Evolutionary conservation across 192 early-diverging fungal species (phyloP).

Genomic region (Umbelopsis sp.): DNA sequence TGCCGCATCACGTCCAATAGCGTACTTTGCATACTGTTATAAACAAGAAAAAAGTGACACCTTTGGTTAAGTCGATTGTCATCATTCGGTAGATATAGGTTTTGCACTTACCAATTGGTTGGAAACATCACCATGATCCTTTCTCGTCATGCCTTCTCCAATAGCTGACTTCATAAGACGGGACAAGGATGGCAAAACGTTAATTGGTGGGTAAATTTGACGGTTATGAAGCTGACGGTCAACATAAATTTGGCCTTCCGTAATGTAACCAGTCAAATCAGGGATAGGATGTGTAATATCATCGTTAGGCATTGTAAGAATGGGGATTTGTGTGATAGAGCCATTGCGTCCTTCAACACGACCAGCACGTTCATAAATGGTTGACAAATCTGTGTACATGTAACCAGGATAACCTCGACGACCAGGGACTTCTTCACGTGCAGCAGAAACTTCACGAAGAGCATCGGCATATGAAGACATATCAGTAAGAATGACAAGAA

Average conservation of each 20-base stretch:
- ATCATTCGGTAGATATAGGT: no score
- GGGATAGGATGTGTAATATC: conserved; percentile 99
- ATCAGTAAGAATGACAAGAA: conserved; percentile 97
- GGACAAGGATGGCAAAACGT: conserved; percentile 97
- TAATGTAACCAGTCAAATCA: conserved; percentile 99
- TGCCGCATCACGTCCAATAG: conserved; percentile 97
- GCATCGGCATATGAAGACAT: conserved; percentile 99
- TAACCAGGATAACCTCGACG: conserved; percentile 99
- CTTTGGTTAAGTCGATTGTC: no score
- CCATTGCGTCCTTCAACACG: conserved; percentile 97
- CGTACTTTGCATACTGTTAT: conserved; percentile 94
- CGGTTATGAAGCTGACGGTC: conserved; percentile 98
- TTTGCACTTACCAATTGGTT: conserved; percentile 81
- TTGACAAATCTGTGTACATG: conserved; percentile 99
- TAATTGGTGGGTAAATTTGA: conserved; percentile 99
- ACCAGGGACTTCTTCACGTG: conserved; percentile 99
- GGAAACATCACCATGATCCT: conserved; percentile 98
- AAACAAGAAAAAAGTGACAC: background rate
- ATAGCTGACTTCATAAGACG: conserved; percentile 99
- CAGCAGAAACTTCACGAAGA: conserved; percentile 98
- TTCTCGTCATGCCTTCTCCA: conserved; percentile 95
- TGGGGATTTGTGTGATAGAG: conserved; percentile 99
- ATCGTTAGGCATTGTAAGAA: conserved; percentile 99
- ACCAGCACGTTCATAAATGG: conserved; percentile 98
- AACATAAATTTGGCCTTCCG: conserved; percentile 99